Evolutionary conservation across 768 basidiomycete species (phyloP), one percentile per base, ranked within the genome.

Genomic region (Suillus spraguei): DNA sequence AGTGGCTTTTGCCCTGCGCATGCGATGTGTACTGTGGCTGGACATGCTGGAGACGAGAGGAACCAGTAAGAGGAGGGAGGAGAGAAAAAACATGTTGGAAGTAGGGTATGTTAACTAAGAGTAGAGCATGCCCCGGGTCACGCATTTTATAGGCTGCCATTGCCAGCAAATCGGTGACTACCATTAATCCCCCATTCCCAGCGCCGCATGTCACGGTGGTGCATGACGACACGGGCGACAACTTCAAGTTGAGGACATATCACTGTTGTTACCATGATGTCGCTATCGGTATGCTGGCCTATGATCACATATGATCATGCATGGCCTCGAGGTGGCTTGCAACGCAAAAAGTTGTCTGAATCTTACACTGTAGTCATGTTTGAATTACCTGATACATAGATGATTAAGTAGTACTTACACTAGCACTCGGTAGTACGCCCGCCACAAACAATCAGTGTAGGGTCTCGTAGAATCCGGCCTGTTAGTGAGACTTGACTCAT

Each of bases 11-110:
- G 10, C 17, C 28, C 20, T 58, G 17, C 28, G 56, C 41, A 28
- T 58, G 32, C 47, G 28, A 36, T 60, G 4, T 5, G 10, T 20
- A 5, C 20, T 5, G 32, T 7, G 17, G 52, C 33, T 33, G 39
- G 65, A 64, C 22, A 16, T 39, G 0, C 69, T 35, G 41, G 33
- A 65, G 67, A 73, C 60, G 66, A 75, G 53, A 11, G 73, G 66
- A 61, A 74, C 28, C 50, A 73, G 33, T 16, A 53, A 59, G 47
- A 74, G 55, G 35, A 71, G 22, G 38, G 28, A 28, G 3, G 39
- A 41, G 39, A 28, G 3, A 41, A 28, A 58, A 3, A 58, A 58
- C 56, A 58, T 58, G 11, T 41, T 39, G 10, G 32, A 28, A 9
- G 10, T n/a, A 10, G 32, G 1, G 10, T 33, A 20, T 6, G 20